Conservation (phyloP, 495 filamentous ascomycete genomes). For the Neurospora sp. region DNA sequence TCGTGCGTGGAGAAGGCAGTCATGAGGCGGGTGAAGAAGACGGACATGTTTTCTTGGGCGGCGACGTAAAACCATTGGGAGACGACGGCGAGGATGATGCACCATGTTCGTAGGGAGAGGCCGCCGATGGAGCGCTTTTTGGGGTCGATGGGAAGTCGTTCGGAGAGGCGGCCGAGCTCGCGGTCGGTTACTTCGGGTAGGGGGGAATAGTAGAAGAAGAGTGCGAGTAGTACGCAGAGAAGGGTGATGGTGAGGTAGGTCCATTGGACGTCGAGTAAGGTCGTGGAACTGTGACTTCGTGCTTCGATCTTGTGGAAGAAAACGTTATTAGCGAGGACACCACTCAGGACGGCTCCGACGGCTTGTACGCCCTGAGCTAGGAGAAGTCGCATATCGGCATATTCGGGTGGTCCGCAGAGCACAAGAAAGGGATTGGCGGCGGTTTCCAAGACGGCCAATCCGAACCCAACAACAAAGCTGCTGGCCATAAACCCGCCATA, state of each 20-base stretch:
- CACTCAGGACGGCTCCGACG: slow-evolving; percentile 54
- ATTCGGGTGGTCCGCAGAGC: slow-evolving; percentile 48
- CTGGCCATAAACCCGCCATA: slow-evolving; percentile 62
- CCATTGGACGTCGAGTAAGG: slow-evolving; percentile 63
- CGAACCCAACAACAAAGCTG: slow-evolving; percentile 62
- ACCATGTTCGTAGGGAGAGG: slow-evolving; percentile 28
- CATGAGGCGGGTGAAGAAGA: slow-evolving; percentile 50
- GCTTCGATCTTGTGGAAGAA: slow-evolving; percentile 41
- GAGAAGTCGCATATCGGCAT: slow-evolving; percentile 50
- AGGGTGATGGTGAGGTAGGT: slow-evolving; percentile 64
- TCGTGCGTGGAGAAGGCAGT: slow-evolving; percentile 14
- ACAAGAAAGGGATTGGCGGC: slow-evolving; percentile 48
- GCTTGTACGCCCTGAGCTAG: slow-evolving; percentile 61
- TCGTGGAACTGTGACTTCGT: slow-evolving; percentile 8
- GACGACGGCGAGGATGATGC: slow-evolving; percentile 51
- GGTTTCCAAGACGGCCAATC: slow-evolving; percentile 63
- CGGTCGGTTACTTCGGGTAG: slow-evolving; percentile 42
- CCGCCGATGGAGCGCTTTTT: slow-evolving; percentile 25
- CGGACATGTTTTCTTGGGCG: slow-evolving; percentile 59
- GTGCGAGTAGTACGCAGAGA: slow-evolving; percentile 55
- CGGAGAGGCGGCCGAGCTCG: slow-evolving; percentile 37
- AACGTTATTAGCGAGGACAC: slow-evolving; percentile 56
- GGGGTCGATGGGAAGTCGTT: slow-evolving; percentile 31
- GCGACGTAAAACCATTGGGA: slow-evolving; percentile 70
- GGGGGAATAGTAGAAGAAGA: slow-evolving; percentile 51